Percentiles rank a stretch among this genome's conserved stretches.
Evolutionary conservation across 1,284 basidiomycete species (phyloP).

Genomic region (Boletus semigastroideus): DNA sequence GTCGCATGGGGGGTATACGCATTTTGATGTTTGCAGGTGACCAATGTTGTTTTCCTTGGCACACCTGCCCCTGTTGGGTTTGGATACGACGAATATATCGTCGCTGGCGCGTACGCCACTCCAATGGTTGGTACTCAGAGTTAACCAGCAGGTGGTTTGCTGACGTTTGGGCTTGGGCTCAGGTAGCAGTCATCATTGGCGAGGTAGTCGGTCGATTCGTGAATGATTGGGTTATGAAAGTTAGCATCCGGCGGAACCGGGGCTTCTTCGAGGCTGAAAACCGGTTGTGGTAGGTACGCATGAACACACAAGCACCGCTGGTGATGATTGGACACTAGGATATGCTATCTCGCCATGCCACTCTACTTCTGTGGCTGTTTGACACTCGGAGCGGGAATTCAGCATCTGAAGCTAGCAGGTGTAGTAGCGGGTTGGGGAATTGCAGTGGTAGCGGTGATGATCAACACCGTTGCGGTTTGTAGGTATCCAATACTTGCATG

Average conservation of each 20-base stretch:
- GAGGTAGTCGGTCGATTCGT: slow-evolving; percentile 64
- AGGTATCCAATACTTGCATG: slow-evolving; percentile 18
- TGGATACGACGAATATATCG: slow-evolving; percentile 51
- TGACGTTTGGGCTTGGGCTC: not conserved
- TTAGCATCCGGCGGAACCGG: slow-evolving; percentile 54
- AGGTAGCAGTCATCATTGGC: slow-evolving; percentile 67
- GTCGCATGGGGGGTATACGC: not conserved
- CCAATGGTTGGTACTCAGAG: slow-evolving; percentile 49
- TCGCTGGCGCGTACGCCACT: slow-evolving; percentile 61
- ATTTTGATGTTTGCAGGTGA: slow-evolving; percentile 44
- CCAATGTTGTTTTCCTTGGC: slow-evolving; percentile 69
- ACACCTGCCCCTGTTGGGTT: slow-evolving; percentile 58
- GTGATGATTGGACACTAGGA: slow-evolving; percentile 38
- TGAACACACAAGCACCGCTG: not conserved
- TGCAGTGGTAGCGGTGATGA: slow-evolving; percentile 58
- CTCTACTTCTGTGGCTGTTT: slow-evolving; percentile 67
- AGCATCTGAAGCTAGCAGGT: slow-evolving; percentile 55
- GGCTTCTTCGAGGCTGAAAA: slow-evolving; percentile 74
- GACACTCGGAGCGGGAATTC: slow-evolving; percentile 55
- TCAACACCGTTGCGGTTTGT: slow-evolving; percentile 67
- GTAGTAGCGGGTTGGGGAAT: slow-evolving; percentile 71
- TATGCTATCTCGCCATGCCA: slow-evolving; percentile 61
- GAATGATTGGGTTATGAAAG: slow-evolving; percentile 67
- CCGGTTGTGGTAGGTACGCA: slow-evolving; percentile 55
- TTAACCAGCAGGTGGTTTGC: not conserved